Evolutionary conservation across 495 filamentous ascomycete species (phyloP).

Genomic region (Apiosordaria backusii): DNA sequence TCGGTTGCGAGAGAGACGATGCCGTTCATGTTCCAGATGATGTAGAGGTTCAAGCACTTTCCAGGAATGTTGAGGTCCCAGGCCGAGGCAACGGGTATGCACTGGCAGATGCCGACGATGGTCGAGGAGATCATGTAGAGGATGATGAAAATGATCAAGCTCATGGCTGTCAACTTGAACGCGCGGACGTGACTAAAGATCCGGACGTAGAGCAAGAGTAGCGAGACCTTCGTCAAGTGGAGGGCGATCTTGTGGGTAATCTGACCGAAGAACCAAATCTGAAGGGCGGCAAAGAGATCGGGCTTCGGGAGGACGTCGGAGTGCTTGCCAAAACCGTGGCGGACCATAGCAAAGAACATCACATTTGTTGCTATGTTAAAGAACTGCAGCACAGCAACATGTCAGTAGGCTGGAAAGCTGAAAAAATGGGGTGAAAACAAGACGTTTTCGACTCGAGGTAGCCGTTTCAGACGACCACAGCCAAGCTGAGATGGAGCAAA

Average conservation of each 20-base stretch:
- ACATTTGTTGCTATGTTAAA: conserved; percentile 15
- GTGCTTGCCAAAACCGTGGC: conserved; percentile 23
- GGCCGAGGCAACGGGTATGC: conserved; percentile 25
- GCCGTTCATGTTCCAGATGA: conserved; percentile 32
- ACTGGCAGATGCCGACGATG: conserved; percentile 26
- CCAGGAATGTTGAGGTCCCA: conserved; percentile 18
- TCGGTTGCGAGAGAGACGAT: conserved; percentile 27
- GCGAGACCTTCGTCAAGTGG: conserved; percentile 28
- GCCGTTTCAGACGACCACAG: neutral
- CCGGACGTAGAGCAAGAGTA: conserved; percentile 33
- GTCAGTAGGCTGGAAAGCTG: neutral
- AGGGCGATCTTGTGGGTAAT: conserved; percentile 24
- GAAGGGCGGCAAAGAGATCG: conserved; percentile 5
- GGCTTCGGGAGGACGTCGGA: conserved; percentile 3
- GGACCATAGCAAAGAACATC: conserved; percentile 18
- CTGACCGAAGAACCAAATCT: conserved; percentile 21
- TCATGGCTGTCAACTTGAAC: conserved; percentile 20
- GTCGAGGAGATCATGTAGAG: conserved; percentile 25
- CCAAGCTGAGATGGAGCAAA: neutral
- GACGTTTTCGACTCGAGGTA: neutral
- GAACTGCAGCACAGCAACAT: conserved; percentile 1
- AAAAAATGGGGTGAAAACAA: neutral
- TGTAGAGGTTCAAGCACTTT: conserved; percentile 29
- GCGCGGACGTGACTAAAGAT: conserved; percentile 28
- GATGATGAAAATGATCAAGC: conserved; percentile 22